phyloP scores from a whole-genome alignment of 345 rosid species.

The Microthlaspi erraticum region DNA sequence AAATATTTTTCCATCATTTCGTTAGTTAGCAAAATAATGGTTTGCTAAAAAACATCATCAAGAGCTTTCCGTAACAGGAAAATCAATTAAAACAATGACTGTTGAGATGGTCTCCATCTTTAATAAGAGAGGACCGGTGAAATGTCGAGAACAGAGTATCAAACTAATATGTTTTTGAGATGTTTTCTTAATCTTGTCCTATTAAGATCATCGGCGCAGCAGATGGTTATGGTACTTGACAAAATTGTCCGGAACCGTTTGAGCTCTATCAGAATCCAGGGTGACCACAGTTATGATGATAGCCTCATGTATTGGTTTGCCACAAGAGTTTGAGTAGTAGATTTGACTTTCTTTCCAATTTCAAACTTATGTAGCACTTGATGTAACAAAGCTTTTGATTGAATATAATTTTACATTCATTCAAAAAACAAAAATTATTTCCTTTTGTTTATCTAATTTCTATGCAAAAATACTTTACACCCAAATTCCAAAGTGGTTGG shows the following conservation, averaged over 20 bases:
- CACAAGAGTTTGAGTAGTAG: too few species aligned
- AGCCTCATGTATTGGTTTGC: too few species aligned
- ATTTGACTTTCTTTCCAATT: too few species aligned
- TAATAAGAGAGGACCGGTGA: background rate
- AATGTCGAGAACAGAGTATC: background rate
- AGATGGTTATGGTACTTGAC: too few species aligned
- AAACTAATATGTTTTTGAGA: background rate
- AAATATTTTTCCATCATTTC: conserved; percentile 6
- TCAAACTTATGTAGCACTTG: too few species aligned
- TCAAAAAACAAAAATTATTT: background rate
- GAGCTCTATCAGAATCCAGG: too few species aligned
- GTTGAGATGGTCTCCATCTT: background rate
- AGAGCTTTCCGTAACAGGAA: background rate
- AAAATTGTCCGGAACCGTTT: too few species aligned
- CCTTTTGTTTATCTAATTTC: background rate
- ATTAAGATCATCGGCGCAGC: background rate
- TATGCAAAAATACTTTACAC: background rate
- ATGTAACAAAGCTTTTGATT: too few species aligned
- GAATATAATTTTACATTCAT: too few species aligned
- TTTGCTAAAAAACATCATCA: background rate
- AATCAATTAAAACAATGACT: background rate
- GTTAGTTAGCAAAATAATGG: background rate
- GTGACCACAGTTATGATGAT: too few species aligned
- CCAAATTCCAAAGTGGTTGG: conserved; percentile 5
- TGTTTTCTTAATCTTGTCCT: background rate